A percentile compares a stretch with the other conserved stretches of the same genome.
Conservation (phyloP, 169 alveolate genomes). For the Plasmodium gaboni region DNA sequence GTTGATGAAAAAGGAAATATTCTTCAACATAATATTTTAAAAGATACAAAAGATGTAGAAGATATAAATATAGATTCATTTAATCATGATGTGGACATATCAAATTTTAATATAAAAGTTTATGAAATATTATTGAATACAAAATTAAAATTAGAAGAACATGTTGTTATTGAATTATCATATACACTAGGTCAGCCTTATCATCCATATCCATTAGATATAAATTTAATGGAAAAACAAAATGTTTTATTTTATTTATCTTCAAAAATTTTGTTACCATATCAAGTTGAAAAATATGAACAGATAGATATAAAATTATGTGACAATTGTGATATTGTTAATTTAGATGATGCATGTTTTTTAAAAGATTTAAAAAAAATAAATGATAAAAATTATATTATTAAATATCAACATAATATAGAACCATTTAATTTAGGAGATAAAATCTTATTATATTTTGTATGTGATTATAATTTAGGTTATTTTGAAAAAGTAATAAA, state of each 20-base stretch:
- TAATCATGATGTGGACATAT: conserved; percentile 35
- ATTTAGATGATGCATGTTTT: conserved; percentile 21
- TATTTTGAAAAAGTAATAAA: conserved; percentile 59
- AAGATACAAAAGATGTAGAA: conserved; percentile 11
- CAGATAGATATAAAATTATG: conserved; percentile 36
- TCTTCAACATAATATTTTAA: conserved; percentile 13
- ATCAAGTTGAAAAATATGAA: conserved; percentile 43
- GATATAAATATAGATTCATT: conserved; percentile 25
- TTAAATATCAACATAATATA: background rate
- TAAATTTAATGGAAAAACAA: conserved; percentile 33
- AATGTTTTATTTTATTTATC: conserved; percentile 39
- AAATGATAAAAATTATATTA: conserved; percentile 25
- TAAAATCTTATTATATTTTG: conserved; percentile 46
- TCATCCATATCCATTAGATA: conserved; percentile 44
- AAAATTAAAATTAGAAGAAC: conserved; percentile 18
- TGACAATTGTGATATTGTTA: conserved; percentile 15
- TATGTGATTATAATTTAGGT: conserved; percentile 35
- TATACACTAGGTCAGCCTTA: conserved; percentile 56
- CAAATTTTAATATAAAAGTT: conserved; percentile 19
- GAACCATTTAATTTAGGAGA: conserved; percentile 28
- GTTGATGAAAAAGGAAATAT: conserved; percentile 16
- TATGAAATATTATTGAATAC: conserved; percentile 30
- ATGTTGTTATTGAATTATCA: background rate
- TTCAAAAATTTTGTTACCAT: conserved; percentile 50
- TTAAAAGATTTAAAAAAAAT: conserved; percentile 24